phyloP scores from a whole-genome alignment of 371 early-diverging fungal species.

The Smittium mucronatum region DNA sequence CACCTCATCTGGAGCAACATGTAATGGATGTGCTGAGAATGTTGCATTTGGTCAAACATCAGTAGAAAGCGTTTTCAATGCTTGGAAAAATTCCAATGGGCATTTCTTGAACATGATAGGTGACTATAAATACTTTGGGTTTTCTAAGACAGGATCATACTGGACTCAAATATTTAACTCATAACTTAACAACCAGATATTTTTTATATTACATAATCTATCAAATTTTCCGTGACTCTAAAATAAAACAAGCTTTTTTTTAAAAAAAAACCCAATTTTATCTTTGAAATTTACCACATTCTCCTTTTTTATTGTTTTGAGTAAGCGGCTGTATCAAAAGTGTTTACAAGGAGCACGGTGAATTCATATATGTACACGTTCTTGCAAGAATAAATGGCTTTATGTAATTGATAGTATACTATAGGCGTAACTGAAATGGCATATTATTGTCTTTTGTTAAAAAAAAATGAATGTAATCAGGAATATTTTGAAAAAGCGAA shows the following conservation, averaged over 20 bases:
- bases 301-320: background rate
- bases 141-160: background rate
- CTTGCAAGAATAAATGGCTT: too few relatives aligned
- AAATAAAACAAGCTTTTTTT: background rate
- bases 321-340: background rate
- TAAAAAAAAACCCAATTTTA: background rate
- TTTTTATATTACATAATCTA: background rate
- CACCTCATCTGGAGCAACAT: background rate
- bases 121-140: slow-evolving; percentile 4
- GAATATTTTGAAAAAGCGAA: too few relatives aligned
- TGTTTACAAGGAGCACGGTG: background rate
- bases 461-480: too few relatives aligned
- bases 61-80: slow-evolving; percentile 20
- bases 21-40: slow-evolving; percentile 24
- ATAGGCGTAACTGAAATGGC: too few relatives aligned
- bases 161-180: slow-evolving; percentile 4
- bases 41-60: slow-evolving; percentile 29
- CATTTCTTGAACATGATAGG: slow-evolving; percentile 34
- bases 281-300: background rate
- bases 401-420: too few relatives aligned
- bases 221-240: background rate
- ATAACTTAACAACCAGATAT: background rate
- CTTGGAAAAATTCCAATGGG: slow-evolving; percentile 35
- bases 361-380: background rate
- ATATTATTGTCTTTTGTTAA: too few relatives aligned